Evolutionary conservation across 164 flowering plant genomes (phyloP), one percentile per base, ranked within the genome.

Genomic region (Akebia trifoliata): DNA sequence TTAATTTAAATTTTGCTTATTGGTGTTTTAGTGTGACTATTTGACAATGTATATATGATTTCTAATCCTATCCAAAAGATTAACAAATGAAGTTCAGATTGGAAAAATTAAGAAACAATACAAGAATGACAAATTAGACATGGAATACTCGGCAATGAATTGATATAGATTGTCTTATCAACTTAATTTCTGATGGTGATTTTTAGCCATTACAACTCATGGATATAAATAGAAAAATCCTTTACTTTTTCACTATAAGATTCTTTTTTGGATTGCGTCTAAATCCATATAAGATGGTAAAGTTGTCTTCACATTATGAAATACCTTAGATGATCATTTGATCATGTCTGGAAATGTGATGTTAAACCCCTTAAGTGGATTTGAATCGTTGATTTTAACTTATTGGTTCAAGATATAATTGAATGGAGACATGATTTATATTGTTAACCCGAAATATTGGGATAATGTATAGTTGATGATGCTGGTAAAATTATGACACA

Each of bases 81-180:
- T 4, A 52, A 9, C 47, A 54, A 9, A 11, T 38, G 21, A 28
- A 54, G 34, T 2, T 20, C 2, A 14, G 14, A 15, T 37, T n/a
- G n/a, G n/a, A n/a, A n/a, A n/a, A n/a, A 20, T 20, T 36, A 7
- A 9, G 45, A 4, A 44, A 21, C 17, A 11, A 30, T 4, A 6
- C 10, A 20, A 9, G 20, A 25, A 38, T 29, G 22, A 15, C 50
- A 22, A 46, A n/a, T 15, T 20, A 46, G 52, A 22, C 4, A 29
- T 54, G 53, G 42, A 65, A 59, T 70, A 90, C 98, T 92, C 90
- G 97, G 71, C 88, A 85, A 74, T 79, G 90, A 78, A 84, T 82
- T 58, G 97, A 81, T 49, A 90, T 87, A 66, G 96, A 74, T 50
- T 93, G 81, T 60, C 78, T 87, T 91, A 93, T 87, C 68, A 93